phyloP scores from a whole-genome alignment of 225 moss, liverwort and hornwort genomes.

The Physcomitrellopsis africana region DNA sequence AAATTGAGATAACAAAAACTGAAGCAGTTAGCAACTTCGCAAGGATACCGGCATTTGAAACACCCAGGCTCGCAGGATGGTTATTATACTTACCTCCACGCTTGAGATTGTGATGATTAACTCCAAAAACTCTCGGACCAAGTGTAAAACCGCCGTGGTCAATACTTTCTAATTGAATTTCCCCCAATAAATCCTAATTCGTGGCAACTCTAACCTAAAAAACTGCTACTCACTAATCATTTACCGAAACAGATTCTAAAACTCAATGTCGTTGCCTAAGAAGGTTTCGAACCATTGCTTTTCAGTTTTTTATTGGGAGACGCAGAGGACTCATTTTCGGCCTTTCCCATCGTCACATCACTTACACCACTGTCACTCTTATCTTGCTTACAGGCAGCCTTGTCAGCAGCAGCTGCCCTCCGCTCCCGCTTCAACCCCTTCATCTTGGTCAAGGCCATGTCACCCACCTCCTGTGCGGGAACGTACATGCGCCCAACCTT shows the following conservation, averaged over 20 bases:
- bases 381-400: slow-evolving; percentile 49
- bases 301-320: slow-evolving; percentile 47
- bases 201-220: background rate
- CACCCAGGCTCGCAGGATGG: no score
- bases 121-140: no score
- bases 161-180: no score
- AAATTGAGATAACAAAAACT: no score
- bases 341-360: slow-evolving; percentile 45
- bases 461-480: slow-evolving; percentile 84
- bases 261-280: background rate
- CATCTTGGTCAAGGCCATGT: slow-evolving; percentile 71
- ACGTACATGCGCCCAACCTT: slow-evolving; percentile 95
- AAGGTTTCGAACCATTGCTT: slow-evolving; percentile 19
- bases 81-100: no score
- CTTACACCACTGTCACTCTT: slow-evolving; percentile 33
- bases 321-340: slow-evolving; percentile 5
- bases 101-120: no score
- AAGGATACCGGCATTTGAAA: no score
- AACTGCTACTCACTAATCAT: background rate
- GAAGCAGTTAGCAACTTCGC: no score
- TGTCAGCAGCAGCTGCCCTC: slow-evolving; percentile 58
- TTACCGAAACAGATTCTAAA: background rate
- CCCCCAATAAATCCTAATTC: background rate
- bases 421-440: slow-evolving; percentile 73
- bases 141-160: no score